phyloP scores from a whole-genome alignment of 257 asterid genomes.

The Haberlea rhodopensis region DNA sequence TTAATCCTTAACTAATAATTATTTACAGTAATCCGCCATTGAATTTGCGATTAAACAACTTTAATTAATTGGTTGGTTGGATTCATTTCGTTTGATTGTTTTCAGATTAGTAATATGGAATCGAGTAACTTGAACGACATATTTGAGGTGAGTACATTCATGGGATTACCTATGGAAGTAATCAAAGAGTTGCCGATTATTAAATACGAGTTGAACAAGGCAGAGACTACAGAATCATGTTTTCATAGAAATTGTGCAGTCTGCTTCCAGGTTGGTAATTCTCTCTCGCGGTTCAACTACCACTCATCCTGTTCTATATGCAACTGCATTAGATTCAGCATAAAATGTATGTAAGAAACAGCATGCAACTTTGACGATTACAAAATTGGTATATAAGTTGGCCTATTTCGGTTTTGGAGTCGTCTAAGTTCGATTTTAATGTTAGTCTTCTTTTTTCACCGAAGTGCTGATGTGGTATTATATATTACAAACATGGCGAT shows the following conservation, averaged over 20 bases:
- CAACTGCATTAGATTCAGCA: too few relatives aligned
- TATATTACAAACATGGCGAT: too few relatives aligned
- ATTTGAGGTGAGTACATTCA: conserved; percentile 33
- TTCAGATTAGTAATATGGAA: conserved; percentile 28
- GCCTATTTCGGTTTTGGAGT: too few relatives aligned
- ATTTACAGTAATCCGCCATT: too few relatives aligned
- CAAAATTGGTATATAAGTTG: too few relatives aligned
- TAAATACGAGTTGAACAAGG: conserved; percentile 12
- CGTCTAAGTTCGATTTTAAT: too few relatives aligned
- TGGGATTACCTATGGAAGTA: conserved; percentile 33
- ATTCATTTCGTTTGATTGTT: not conserved
- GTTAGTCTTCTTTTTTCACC: too few relatives aligned
- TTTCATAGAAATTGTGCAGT: conserved; percentile 34
- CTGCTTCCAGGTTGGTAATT: conserved; percentile 38
- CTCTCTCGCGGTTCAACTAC: not conserved
- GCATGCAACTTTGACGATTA: not conserved
- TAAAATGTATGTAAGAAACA: not conserved
- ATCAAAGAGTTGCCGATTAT: conserved; percentile 36
- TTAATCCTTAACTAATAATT: too few relatives aligned
- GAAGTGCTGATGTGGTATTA: too few relatives aligned
- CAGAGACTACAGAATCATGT: too few relatives aligned
- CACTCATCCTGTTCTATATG: not conserved
- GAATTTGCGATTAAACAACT: too few relatives aligned
- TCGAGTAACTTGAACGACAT: conserved; percentile 46
- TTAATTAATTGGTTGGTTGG: too few relatives aligned